phyloP scores from a whole-genome alignment of 2,329 filamentous ascomycete species.

The Fusarium napiforme region DNA sequence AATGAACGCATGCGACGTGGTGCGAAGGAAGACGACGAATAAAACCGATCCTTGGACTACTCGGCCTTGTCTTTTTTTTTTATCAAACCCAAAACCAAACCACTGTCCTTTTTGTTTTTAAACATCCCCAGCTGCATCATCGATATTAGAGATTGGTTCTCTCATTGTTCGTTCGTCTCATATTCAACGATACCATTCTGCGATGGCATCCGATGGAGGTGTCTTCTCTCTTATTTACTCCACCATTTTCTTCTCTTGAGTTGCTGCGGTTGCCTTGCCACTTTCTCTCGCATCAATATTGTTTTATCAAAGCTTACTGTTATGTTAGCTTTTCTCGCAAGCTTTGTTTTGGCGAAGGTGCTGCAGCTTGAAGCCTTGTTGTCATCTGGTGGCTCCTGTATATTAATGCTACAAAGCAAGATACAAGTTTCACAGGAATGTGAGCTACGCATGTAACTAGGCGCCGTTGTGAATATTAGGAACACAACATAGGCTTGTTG shows the following conservation, averaged over 20 bases:
- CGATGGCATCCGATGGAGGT: constrained; percentile 34
- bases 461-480: not conserved
- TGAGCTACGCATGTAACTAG: not conserved
- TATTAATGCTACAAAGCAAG: constrained; percentile 31
- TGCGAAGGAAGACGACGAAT: constrained; percentile 47
- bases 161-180: constrained; percentile 34
- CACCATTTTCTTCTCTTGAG: constrained; percentile 6
- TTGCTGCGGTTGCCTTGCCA: not conserved
- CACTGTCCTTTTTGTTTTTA: constrained; percentile 18
- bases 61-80: not conserved
- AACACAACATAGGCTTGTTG: not conserved
- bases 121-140: constrained; percentile 14
- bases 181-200: constrained; percentile 49
- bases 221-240: constrained; percentile 22
- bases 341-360: not conserved
- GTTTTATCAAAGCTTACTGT: constrained; percentile 4
- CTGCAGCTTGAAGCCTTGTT: not conserved
- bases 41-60: constrained; percentile 1
- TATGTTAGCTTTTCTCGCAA: constrained; percentile 1
- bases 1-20: constrained; percentile 64
- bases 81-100: constrained; percentile 5
- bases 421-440: not conserved
- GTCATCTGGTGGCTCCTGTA: constrained; percentile 22
- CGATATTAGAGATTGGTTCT: constrained; percentile 32
- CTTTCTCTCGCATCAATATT: constrained; percentile 7